Evolutionary conservation across 2,329 filamentous ascomycete species (phyloP), one percentile per base, ranked within the genome.

Genomic region (Botrytis tulipae): DNA sequence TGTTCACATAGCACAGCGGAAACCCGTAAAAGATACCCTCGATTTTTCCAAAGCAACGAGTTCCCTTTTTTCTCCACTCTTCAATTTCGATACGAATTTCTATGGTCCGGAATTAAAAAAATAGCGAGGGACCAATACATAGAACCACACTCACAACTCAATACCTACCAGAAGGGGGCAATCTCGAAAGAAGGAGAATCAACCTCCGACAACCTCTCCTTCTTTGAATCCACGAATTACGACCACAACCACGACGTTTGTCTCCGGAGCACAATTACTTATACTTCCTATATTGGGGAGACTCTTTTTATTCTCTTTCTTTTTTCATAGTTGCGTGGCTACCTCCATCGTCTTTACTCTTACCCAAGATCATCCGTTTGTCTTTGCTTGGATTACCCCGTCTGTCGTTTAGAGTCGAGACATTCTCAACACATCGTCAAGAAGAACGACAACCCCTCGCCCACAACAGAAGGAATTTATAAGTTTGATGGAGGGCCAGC

Each of bases 401-500:
- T 35, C 46, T 18, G 42, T 73, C 66, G 42, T 46, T 69, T 44
- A 32, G 16, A 29, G 42, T 61, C 40, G 59, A 57, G 60, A 54
- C 42, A 46, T 46, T 40, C 29, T 48, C 48, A 44, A 44, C 46
- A 44, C 37, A 54, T 67, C 46, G 46, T 68, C 42, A 48, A 54
- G 54, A 51, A 69, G 22, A 46, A 54, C 71, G 66, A 42, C 54
- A 51, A 25, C 48, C 46, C 32, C 61, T 71, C 67, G 74, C 46
- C n/a, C 75, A 76, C 76, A 73, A 78, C 76, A 73, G 68, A 63
- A 59, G 71, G 65, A 51, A 74, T 71, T 76, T 75, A 78, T 79
- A 77, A 75, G 76, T 75, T 81, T 79, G 77, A 82, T 82, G 80
- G 80, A 82, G 79, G 78, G 77, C 76, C 80, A 79, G 79, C 75